Evolutionary conservation across 176 grass and related monocot species (phyloP).

Genomic region (Oryza rufipogon): DNA sequence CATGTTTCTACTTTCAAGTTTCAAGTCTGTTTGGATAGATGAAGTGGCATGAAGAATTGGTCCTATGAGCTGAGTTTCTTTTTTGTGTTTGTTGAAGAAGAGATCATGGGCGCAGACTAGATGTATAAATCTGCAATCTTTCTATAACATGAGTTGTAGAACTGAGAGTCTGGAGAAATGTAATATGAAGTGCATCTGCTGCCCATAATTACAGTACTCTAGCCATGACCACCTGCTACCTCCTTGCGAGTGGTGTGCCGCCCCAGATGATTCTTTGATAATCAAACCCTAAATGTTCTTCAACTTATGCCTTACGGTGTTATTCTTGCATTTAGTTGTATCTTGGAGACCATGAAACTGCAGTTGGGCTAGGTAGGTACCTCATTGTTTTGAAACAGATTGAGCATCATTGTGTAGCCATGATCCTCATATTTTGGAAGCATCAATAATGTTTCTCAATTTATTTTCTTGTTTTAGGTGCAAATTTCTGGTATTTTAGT

Average conservation of each 20-base stretch:
- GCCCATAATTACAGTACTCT: not conserved
- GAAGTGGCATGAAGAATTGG: not conserved
- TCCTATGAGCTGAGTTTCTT: not conserved
- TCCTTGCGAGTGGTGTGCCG: not conserved
- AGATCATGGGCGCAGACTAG: not conserved
- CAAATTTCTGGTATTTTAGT: not conserved
- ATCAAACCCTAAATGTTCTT: not conserved
- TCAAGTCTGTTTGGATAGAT: not conserved
- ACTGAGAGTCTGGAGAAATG: not conserved
- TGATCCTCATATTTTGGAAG: conserved; percentile 3
- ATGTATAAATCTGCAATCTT: not conserved
- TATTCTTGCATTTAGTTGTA: not conserved
- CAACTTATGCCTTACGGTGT: not conserved
- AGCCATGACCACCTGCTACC: not conserved
- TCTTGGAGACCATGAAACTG: not conserved
- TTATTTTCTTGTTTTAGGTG: conserved; percentile 2
- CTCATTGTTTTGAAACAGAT: not conserved
- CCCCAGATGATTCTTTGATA: not conserved
- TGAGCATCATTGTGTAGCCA: not conserved
- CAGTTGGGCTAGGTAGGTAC: not conserved
- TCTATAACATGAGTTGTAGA: not conserved
- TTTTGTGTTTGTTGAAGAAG: not conserved
- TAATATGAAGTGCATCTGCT: not conserved
- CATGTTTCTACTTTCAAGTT: not conserved
- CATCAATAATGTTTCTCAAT: not conserved